phyloP scores from a whole-genome alignment of 164 flowering plant genomes.

The Amborella trichopoda region DNA sequence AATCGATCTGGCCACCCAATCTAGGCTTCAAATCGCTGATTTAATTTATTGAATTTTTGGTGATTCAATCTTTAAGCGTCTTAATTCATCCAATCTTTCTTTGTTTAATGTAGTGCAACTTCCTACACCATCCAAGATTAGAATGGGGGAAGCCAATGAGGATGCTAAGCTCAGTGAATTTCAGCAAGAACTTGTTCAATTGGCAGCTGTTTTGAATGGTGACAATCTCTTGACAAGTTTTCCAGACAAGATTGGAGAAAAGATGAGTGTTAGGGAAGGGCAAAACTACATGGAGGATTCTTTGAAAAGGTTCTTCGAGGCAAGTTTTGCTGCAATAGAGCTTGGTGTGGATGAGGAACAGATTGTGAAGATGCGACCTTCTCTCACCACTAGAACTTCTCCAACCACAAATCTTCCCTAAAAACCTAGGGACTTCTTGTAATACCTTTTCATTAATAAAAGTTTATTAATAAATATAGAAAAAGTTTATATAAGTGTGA shows the following conservation, averaged over 20 bases:
- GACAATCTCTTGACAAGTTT: constrained; percentile 38
- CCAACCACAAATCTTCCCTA: constrained; percentile 5
- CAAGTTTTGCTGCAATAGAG: constrained; percentile 40
- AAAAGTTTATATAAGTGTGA: no score
- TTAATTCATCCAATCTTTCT: not conserved
- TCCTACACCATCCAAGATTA: constrained; percentile 51
- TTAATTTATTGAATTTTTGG: no score
- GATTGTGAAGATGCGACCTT: constrained; percentile 67
- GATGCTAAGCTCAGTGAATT: constrained; percentile 56
- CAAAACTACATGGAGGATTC: constrained; percentile 61
- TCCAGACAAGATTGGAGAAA: constrained; percentile 31
- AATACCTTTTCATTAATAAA: no score
- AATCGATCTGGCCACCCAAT: not conserved
- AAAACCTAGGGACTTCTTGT: no score
- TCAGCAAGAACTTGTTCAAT: constrained; percentile 69
- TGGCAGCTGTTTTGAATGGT: constrained; percentile 74
- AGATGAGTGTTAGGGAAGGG: constrained; percentile 60
- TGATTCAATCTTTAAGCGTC: no score
- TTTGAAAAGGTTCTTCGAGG: constrained; percentile 50
- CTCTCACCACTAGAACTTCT: constrained; percentile 52
- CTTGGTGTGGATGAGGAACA: constrained; percentile 66
- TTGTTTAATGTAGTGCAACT: constrained; percentile 31
- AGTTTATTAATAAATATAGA: no score
- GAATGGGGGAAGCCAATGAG: constrained; percentile 49
- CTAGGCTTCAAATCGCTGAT: no score